phyloP scores from a whole-genome alignment of 305 asterid species.

The Solanum chacoense region DNA sequence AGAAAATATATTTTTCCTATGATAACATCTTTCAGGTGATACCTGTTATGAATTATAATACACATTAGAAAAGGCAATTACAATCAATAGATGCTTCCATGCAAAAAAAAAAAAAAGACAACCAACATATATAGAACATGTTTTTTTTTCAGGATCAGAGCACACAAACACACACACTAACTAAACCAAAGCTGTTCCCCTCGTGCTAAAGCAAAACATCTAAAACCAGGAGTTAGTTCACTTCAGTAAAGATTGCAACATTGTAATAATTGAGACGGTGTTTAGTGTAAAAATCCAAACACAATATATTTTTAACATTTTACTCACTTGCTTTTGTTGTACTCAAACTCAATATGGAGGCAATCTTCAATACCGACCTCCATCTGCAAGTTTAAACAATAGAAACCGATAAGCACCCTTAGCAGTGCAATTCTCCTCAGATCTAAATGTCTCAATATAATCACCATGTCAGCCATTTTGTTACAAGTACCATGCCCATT shows the following conservation, averaged over 20 bases:
- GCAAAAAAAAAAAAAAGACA: background rate
- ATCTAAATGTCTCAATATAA: background rate
- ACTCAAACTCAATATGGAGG: slow-evolving; percentile 97
- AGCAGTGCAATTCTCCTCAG: background rate
- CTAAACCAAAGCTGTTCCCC: background rate
- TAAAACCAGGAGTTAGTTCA: background rate
- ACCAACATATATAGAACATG: background rate
- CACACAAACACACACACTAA: background rate
- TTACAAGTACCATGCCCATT: background rate
- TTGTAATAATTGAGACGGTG: background rate
- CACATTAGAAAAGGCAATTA: background rate
- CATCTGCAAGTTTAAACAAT: slow-evolving; percentile 50
- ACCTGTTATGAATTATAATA: slow-evolving; percentile 36
- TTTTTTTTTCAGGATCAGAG: background rate
- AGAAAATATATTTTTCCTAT: slow-evolving; percentile 91
- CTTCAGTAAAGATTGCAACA: background rate
- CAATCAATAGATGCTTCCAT: slow-evolving; percentile 11
- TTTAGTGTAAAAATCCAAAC: background rate
- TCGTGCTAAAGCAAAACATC: background rate
- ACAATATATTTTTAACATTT: background rate
- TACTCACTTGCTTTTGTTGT: slow-evolving; percentile 94
- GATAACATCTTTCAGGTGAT: slow-evolving; percentile 93
- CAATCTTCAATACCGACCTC: slow-evolving; percentile 99
- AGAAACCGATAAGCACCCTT: background rate
- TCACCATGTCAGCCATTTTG: background rate